Evolutionary conservation across 805 yeast species (phyloP).

Genomic region (Wickerhamomyces mucosus): DNA sequence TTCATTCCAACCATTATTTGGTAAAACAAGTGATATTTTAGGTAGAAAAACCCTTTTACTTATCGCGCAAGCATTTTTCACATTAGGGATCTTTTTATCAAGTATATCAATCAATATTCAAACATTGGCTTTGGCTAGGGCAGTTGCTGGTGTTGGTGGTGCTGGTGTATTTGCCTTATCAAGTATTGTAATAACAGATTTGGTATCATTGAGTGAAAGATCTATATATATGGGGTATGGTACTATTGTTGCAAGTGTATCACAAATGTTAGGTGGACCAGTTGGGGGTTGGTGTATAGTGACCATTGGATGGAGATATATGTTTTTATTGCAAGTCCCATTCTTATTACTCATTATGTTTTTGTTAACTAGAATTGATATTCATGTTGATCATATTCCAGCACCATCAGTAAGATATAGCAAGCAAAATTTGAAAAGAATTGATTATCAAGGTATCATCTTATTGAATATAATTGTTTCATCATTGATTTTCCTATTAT

Average conservation of each 20-base stretch:
- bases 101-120: constrained; percentile 17
- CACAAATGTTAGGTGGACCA: constrained; percentile 36
- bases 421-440: constrained; percentile 24
- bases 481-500: constrained; percentile 25
- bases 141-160: constrained; percentile 80
- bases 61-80: constrained; percentile 29
- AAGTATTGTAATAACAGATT: constrained; percentile 56
- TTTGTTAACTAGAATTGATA: constrained; percentile 23
- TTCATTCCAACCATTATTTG: constrained; percentile 58
- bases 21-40: constrained; percentile 55
- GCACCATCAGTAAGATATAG: constrained; percentile 21
- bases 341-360: constrained; percentile 19
- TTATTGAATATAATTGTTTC: constrained; percentile 25
- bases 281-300: constrained; percentile 31
- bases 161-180: constrained; percentile 70
- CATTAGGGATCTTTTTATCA: constrained; percentile 35
- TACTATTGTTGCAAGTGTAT: constrained; percentile 26
- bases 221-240: constrained; percentile 47
- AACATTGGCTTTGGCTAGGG: constrained; percentile 40
- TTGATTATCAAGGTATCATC: constrained; percentile 33
- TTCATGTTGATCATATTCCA: constrained; percentile 20
- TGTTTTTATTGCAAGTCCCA: constrained; percentile 34
- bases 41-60: constrained; percentile 42
- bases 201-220: constrained; percentile 42
- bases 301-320: constrained; percentile 34